phyloP scores from a whole-genome alignment of 1,284 basidiomycete species.

The Tylopilus sp. region DNA sequence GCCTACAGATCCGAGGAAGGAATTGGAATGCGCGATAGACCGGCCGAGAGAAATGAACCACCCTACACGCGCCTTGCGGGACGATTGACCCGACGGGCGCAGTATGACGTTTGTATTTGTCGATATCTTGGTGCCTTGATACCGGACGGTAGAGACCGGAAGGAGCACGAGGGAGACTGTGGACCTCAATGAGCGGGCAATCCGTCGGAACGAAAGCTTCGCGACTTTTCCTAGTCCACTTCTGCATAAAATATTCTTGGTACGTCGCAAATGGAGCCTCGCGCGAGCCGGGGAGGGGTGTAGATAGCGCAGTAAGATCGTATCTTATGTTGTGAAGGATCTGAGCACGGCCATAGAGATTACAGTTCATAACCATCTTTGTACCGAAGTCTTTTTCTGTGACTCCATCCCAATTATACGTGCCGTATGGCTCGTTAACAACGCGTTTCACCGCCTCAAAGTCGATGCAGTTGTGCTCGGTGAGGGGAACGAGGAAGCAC shows the following conservation, averaged over 20 bases:
- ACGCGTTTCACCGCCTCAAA: slow-evolving; percentile 51
- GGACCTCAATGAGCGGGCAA: slow-evolving; percentile 58
- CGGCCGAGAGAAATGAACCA: slow-evolving; percentile 45
- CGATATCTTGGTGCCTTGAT: slow-evolving; percentile 20
- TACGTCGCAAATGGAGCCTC: slow-evolving; percentile 52
- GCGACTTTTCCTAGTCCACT: slow-evolving; percentile 49
- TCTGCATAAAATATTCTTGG: slow-evolving; percentile 53
- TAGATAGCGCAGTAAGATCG: slow-evolving; percentile 62
- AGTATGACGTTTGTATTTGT: slow-evolving; percentile 21
- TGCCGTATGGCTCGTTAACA: slow-evolving; percentile 47
- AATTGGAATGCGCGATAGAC: slow-evolving; percentile 50
- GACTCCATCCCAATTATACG: slow-evolving; percentile 51
- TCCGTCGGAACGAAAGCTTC: slow-evolving; percentile 44
- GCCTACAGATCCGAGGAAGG: slow-evolving; percentile 64
- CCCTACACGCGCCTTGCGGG: slow-evolving; percentile 52
- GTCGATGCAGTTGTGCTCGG: slow-evolving; percentile 46
- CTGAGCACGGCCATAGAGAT: slow-evolving; percentile 53
- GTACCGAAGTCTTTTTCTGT: slow-evolving; percentile 44
- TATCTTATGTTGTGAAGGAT: slow-evolving; percentile 53
- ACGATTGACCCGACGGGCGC: slow-evolving; percentile 40
- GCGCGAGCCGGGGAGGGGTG: slow-evolving; percentile 45
- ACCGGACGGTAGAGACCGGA: slow-evolving; percentile 43
- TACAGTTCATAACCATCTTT: slow-evolving; percentile 51
- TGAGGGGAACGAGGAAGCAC: slow-evolving; percentile 62
- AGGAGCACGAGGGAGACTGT: slow-evolving; percentile 40